Conservation (phyloP, 2,329 filamentous ascomycete species). For the Cercospora nicotianae region DNA sequence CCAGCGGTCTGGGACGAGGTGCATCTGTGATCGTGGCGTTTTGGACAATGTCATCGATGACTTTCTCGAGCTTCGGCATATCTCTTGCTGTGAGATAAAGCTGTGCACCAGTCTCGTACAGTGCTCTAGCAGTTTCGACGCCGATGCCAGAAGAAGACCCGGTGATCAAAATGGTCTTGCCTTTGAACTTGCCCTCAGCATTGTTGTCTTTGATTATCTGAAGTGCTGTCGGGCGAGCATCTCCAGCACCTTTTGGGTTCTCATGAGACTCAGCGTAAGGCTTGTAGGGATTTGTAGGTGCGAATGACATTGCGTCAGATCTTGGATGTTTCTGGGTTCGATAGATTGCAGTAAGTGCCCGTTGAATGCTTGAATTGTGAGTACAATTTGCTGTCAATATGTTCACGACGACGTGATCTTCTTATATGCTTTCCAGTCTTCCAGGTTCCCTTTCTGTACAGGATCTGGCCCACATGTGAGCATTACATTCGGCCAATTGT, state of each 20-base stretch:
- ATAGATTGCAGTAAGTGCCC: background rate
- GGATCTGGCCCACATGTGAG: background rate
- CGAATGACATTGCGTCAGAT: slow-evolving; percentile 26
- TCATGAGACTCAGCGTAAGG: slow-evolving; percentile 31
- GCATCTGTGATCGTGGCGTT: slow-evolving; percentile 24
- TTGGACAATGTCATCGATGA: slow-evolving; percentile 34
- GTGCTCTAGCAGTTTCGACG: slow-evolving; percentile 47
- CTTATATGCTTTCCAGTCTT: background rate
- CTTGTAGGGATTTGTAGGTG: slow-evolving; percentile 30
- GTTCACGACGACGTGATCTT: background rate
- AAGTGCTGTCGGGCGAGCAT: slow-evolving; percentile 35
- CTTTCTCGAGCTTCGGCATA: slow-evolving; percentile 42
- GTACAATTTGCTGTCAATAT: background rate
- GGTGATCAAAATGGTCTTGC: slow-evolving; percentile 47
- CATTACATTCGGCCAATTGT: background rate
- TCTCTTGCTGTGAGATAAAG: slow-evolving; percentile 49
- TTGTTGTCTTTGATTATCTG: slow-evolving; percentile 33
- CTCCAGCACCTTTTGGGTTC: slow-evolving; percentile 28
- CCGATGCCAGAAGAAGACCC: slow-evolving; percentile 51
- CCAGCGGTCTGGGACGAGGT: slow-evolving; percentile 29
- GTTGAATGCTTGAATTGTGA: background rate
- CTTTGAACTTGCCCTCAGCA: slow-evolving; percentile 39
- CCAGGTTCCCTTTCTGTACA: background rate
- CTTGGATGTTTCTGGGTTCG: background rate
- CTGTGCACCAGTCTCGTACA: slow-evolving; percentile 49